phyloP scores from a whole-genome alignment of 495 filamentous ascomycete species.

The Extremus antarcticus region DNA sequence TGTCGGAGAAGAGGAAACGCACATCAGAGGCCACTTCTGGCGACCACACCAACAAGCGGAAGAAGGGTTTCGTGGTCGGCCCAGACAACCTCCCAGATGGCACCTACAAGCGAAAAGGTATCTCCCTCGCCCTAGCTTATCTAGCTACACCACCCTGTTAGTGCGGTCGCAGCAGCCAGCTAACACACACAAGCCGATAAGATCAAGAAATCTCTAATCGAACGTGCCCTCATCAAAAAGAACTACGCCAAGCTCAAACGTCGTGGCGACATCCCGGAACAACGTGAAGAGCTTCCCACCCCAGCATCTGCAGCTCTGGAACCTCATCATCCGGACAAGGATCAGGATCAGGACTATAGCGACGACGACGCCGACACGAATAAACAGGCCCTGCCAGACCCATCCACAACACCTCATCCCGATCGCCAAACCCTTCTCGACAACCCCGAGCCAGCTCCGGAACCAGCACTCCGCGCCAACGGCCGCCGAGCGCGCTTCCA shows the following conservation, averaged over 20 bases:
- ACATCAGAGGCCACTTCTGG: constrained; percentile 31
- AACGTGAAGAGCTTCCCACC: constrained; percentile 10
- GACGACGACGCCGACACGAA: not conserved
- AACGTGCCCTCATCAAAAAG: constrained; percentile 90
- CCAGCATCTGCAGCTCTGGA: constrained; percentile 19
- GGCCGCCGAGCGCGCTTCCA: constrained; percentile 20
- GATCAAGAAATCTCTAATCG: constrained; percentile 81
- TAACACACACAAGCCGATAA: constrained; percentile 55
- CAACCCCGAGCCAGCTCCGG: not conserved
- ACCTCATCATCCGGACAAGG: constrained; percentile 1
- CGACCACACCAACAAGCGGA: constrained; percentile 39
- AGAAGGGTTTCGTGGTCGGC: constrained; percentile 67
- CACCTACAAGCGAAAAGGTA: constrained; percentile 81
- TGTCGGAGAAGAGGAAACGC: constrained; percentile 53
- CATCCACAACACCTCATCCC: constrained; percentile 8
- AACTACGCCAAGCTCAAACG: constrained; percentile 80
- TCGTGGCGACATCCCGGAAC: constrained; percentile 32
- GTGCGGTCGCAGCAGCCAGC: no score
- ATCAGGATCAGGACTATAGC: not conserved
- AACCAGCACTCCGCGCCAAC: constrained; percentile 5
- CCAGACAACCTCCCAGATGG: constrained; percentile 92
- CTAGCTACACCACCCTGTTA: not conserved
- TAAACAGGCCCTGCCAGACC: not conserved
- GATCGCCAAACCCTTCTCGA: constrained; percentile 16
- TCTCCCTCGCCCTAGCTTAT: no score